Conservation (phyloP, 2,329 filamentous ascomycete genomes). For the Keithomyces neogunnii region DNA sequence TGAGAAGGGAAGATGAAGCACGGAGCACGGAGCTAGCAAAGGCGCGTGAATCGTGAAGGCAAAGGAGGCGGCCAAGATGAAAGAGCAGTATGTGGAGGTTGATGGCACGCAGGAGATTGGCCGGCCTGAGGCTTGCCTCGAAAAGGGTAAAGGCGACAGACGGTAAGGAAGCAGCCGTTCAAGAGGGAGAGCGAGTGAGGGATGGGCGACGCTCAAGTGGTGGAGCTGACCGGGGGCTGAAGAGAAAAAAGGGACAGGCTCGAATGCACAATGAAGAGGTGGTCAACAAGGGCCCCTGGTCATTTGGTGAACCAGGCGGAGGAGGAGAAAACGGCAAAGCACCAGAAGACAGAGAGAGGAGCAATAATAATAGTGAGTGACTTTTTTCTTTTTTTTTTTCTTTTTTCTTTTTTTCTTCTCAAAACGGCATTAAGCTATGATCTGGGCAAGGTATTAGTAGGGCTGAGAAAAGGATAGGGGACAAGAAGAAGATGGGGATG, state of each 20-base stretch:
- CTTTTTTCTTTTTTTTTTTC: no score
- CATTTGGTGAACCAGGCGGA: neutral
- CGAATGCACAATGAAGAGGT: neutral
- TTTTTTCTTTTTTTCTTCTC: neutral
- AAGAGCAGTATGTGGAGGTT: constrained; percentile 10
- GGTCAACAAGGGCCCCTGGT: constrained; percentile 1
- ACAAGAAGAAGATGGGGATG: constrained; percentile 5
- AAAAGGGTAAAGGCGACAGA: neutral
- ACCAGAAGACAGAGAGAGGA: neutral
- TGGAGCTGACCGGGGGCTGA: constrained; percentile 1
- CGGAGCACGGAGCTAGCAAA: constrained; percentile 7
- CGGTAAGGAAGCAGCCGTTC: neutral
- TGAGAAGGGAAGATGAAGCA: constrained; percentile 15
- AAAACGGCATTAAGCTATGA: neutral
- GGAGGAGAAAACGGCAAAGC: constrained; percentile 2
- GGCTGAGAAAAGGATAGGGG: neutral
- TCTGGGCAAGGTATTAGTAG: constrained; percentile 6
- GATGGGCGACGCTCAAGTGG: neutral
- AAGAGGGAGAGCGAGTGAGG: constrained; percentile 1
- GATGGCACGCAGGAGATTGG: constrained; percentile 9
- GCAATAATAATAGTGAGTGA: neutral
- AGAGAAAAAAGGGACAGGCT: neutral
- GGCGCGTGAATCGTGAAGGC: constrained; percentile 5
- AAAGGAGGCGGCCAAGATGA: constrained; percentile 9
- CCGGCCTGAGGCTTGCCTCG: constrained; percentile 6